Base-by-base conservation (phyloP, 2,329 filamentous ascomycete genomes). In the Bipolaris gigantea region DNA sequence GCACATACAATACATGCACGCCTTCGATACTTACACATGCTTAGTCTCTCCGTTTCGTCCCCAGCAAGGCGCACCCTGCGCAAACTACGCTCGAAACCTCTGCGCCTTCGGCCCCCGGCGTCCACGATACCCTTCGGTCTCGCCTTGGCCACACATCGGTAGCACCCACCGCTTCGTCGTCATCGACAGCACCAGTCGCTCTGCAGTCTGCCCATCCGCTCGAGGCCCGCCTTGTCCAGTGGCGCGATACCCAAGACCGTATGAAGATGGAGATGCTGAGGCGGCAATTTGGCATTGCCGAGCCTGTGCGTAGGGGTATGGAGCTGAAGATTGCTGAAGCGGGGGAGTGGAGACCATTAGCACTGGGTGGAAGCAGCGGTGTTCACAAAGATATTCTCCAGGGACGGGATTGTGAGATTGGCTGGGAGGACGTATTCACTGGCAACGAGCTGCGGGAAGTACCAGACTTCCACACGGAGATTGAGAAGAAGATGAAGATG, bases 401-500 rank as follows among this genome's bases (percentile, higher is more conserved):
- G 57, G 92, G 92, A 4, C 80, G 86, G 69, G 94, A 97, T 73
- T 79, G 83, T 25, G 88, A 84, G 67, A 81, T 96, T 65, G 85
- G 82, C 8, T 99, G 94, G 94, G 94, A 99, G 82, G 94, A 97
- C 79, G 86, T 99, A 18, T 97, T 88, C 73, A 85, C 83, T 18
- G 90, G 81, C 56, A 88, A 89, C 65, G 90, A 93, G 76, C 83
- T 85, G 73, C 83, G 86, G 66, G 83, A 84, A 57, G 79, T 85
- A 38, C 84, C 87, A 21, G 85, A 87, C 48, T 87, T 97, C 77
- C 92, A 97, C 67, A 88, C 90, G 53, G 93, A 97, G 84, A 92
- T 97, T 86, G 93, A 97, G 85, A 84, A 85, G 76, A 90, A 91
- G 83, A 80, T 96, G 76, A 89, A 87, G 82, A 95, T 97, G 85